Conservation (phyloP, 345 rosid genomes). For the Heritiera littoralis region DNA sequence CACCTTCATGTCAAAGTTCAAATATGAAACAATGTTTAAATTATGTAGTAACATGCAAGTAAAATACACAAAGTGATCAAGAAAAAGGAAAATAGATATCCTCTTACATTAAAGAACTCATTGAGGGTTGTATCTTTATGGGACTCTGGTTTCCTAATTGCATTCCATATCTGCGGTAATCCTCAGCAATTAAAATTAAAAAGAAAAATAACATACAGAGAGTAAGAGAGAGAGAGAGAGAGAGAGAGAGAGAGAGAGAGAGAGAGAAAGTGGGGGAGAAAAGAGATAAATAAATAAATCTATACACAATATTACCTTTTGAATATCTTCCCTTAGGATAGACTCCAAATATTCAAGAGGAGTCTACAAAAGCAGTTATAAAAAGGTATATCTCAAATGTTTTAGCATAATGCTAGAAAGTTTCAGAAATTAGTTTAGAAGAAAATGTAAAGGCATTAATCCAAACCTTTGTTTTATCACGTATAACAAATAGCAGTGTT, state of each 20-base stretch:
- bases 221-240: no score
- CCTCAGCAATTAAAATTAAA: constrained; percentile 16
- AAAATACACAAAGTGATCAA: no score
- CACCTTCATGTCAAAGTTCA: no score
- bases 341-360: constrained; percentile 71
- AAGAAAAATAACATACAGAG: neutral
- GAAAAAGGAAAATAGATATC: no score
- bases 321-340: neutral
- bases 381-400: neutral
- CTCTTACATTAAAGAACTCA: no score
- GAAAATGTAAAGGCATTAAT: neutral
- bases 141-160: constrained; percentile 70
- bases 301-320: constrained; percentile 43
- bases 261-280: neutral
- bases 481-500: no score
- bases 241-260: constrained; percentile 16
- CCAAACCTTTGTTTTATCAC: no score
- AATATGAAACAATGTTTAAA: no score
- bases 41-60: no score
- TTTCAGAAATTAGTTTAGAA: neutral
- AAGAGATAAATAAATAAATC: neutral
- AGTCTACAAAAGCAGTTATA: constrained; percentile 43
- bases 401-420: constrained; percentile 14
- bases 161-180: constrained; percentile 74
- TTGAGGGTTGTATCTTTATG: constrained; percentile 54